These are phyloP conservation scores for Colletotrichum navitas DNA, from an alignment of 2,329 filamentous ascomycete genomes.

Conservation along the genomic window DNA sequence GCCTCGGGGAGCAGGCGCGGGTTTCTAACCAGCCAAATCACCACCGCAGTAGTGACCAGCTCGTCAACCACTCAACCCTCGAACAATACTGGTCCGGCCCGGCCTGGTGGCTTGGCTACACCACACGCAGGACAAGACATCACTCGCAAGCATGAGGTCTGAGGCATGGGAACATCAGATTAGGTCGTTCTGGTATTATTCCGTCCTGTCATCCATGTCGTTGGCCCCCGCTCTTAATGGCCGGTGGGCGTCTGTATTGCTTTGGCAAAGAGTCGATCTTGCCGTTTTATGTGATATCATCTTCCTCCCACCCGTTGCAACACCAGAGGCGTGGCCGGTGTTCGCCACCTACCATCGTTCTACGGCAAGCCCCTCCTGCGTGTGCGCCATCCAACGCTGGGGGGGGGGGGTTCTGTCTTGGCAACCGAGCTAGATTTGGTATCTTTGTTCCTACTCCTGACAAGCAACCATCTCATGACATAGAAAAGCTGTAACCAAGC, in stretches of 20 bases:
- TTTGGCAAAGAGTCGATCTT: background rate
- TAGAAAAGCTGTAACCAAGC: conserved; percentile 12
- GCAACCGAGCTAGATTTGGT: conserved; percentile 20
- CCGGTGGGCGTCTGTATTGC: background rate
- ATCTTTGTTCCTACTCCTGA: conserved; percentile 22
- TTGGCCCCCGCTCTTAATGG: background rate
- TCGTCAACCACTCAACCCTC: background rate
- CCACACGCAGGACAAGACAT: background rate
- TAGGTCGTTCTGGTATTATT: conserved; percentile 30
- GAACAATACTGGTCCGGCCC: conserved; percentile 15
- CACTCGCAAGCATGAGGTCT: background rate
- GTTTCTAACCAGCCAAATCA: conserved; percentile 23
- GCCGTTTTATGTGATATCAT: background rate
- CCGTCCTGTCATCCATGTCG: conserved; percentile 20
- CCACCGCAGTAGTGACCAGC: background rate
- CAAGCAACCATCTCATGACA: conserved; percentile 13
- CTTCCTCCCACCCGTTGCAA: background rate
- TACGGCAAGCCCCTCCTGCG: conserved; percentile 22
- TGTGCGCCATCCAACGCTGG: conserved; percentile 14
- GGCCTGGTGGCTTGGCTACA: conserved; percentile 15
- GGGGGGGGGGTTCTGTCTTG: conserved; percentile 15
- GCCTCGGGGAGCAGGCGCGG: conserved; percentile 13
- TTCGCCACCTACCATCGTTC: background rate
- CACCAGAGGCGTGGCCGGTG: background rate
- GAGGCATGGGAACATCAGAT: background rate